Evolutionary conservation across 139 green algal genomes (phyloP), one percentile per base, ranked within the genome.

Genomic region (Coelastrella sp.): DNA sequence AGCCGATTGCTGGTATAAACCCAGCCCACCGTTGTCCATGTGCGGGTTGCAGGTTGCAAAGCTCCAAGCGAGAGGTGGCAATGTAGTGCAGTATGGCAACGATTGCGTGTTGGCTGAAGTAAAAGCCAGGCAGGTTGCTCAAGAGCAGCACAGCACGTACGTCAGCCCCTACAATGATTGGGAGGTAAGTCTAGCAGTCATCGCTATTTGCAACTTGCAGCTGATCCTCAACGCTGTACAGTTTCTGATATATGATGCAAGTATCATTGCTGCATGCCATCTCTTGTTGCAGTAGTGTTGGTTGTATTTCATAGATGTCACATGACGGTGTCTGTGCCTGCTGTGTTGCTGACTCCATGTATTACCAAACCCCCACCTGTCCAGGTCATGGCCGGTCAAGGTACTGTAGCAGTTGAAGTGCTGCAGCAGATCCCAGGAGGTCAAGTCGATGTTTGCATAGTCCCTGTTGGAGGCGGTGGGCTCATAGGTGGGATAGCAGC

Each of bases 381-480:
- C n/a, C 72, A 80, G 43, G 30, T 80, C 30, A 79, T 79, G 43
- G 72, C 72, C 37, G 93, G 93, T 1, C 91, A 94, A 74, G 93
- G 93, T 50, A 93, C 85, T 1, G 53, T 94, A 1, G 89, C 88
- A 5, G 27, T 95, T 2, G 93, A 96, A 64, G 73, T 96, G 35
- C 84, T 96, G 60, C 66, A 79, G 63, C 75, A 88, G 63, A 51
- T 92, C 63, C 86, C 62, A 6, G 27, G 50, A 17, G 71, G 51
- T 2, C 51, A 41, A 0, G 32, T 66, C 2, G 62, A 92, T 41
- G 88, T 85, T 13, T 90, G 94, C 43, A 90, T 93, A 51, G 87
- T 96, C 11, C 93, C 93, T 25, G 91, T 96, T 15, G 93, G 93
- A n/a, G 91, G 93, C 7, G 93, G 93, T 5, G 92, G 92, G 43